These are phyloP conservation scores for Calocera viscosa DNA, from an alignment of 768 basidiomycete genomes.

Conservation along the genomic window DNA sequence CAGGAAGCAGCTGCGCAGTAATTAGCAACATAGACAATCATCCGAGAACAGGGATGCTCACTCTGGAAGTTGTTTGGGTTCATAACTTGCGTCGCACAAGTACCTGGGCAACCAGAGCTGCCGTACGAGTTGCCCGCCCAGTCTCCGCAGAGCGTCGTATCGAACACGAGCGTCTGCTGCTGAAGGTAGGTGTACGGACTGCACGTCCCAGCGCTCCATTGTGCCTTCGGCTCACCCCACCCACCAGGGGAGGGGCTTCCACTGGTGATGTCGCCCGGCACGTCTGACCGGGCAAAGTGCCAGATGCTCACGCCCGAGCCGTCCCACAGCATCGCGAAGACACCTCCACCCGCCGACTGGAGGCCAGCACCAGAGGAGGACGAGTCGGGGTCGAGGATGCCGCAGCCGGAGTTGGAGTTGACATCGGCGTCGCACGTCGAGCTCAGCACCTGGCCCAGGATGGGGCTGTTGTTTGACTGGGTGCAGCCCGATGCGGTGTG, in stretches of 20 bases:
- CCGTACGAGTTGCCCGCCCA: slow-evolving; percentile 31
- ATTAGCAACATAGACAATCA: background rate
- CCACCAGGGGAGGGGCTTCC: slow-evolving; percentile 29
- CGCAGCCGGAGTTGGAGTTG: slow-evolving; percentile 34
- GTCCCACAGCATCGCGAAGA: slow-evolving; percentile 34
- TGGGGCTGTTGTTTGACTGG: slow-evolving; percentile 30
- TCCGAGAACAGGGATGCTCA: slow-evolving; percentile 15
- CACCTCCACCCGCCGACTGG: slow-evolving; percentile 35
- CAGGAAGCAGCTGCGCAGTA: background rate
- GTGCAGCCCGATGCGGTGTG: slow-evolving; percentile 22
- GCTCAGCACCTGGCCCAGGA: slow-evolving; percentile 22
- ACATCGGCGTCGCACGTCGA: slow-evolving; percentile 26
- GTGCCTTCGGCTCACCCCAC: slow-evolving; percentile 36
- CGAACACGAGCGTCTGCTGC: slow-evolving; percentile 31
- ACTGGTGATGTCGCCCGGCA: slow-evolving; percentile 30
- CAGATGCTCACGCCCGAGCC: slow-evolving; percentile 36
- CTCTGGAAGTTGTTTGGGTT: slow-evolving; percentile 45
- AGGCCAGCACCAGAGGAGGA: slow-evolving; percentile 34
- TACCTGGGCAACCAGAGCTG: slow-evolving; percentile 25
- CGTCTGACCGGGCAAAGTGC: slow-evolving; percentile 31
- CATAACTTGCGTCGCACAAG: slow-evolving; percentile 32
- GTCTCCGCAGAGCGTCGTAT: slow-evolving; percentile 36
- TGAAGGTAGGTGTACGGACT: slow-evolving; percentile 29
- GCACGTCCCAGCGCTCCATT: slow-evolving; percentile 30
- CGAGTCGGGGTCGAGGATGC: slow-evolving; percentile 26